Evolutionary conservation across 495 filamentous ascomycete species (phyloP).

Genomic region (Penicillium arizonense): DNA sequence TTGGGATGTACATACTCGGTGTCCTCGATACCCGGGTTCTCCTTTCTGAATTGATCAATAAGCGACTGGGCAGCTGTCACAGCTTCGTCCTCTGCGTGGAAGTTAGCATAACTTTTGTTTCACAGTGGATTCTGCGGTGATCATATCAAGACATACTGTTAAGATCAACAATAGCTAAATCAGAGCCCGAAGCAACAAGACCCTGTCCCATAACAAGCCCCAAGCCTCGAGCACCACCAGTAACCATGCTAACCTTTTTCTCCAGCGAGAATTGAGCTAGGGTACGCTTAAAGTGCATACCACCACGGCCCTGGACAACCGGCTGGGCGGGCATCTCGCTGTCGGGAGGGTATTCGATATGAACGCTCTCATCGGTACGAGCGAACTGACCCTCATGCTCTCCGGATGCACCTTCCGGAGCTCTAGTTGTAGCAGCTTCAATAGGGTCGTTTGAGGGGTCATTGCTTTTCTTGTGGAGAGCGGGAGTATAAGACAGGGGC

Average conservation of each 20-base stretch:
- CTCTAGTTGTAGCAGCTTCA: slow-evolving; percentile 29
- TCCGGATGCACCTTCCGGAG: slow-evolving; percentile 30
- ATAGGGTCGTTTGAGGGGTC: slow-evolving; percentile 29
- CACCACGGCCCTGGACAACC: slow-evolving; percentile 69
- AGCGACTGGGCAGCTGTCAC: slow-evolving; percentile 68
- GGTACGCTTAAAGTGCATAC: slow-evolving; percentile 68
- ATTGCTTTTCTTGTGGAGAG: slow-evolving; percentile 26
- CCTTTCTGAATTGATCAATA: slow-evolving; percentile 67
- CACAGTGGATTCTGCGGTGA: no score
- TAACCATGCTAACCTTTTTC: slow-evolving; percentile 73
- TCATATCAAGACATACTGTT: slow-evolving; percentile 62
- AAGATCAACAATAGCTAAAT: slow-evolving; percentile 89
- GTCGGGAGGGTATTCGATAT: slow-evolving; percentile 74
- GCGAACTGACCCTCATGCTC: slow-evolving; percentile 56
- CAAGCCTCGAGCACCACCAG: slow-evolving; percentile 81
- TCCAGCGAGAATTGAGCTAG: slow-evolving; percentile 76
- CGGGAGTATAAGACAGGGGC: slow-evolving; percentile 30
- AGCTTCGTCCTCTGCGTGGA: slow-evolving; percentile 73
- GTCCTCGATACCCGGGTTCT: slow-evolving; percentile 70
- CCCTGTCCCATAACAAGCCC: slow-evolving; percentile 92
- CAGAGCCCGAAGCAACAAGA: slow-evolving; percentile 79
- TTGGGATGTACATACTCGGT: slow-evolving; percentile 41
- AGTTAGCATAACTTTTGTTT: slow-evolving; percentile 7
- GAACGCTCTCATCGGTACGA: slow-evolving; percentile 73
- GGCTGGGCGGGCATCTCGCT: slow-evolving; percentile 60